These are phyloP conservation scores for Colletotrichum lupini DNA, from an alignment of 2,329 filamentous ascomycete genomes.

Conservation along the genomic window DNA sequence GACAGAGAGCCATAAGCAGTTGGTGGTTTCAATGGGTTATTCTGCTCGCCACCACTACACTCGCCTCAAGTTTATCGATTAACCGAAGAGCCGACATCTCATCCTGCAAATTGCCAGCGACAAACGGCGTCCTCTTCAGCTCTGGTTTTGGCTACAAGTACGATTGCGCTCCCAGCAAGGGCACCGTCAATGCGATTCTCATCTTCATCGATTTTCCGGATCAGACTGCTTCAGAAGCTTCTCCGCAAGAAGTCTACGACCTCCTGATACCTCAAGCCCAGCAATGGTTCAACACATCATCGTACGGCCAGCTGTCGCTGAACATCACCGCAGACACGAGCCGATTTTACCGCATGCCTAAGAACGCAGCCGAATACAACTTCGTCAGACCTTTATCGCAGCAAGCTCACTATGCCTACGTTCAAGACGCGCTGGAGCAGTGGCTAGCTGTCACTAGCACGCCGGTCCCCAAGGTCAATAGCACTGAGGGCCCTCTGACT, in stretches of 20 bases:
- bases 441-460: slow-evolving; percentile 33
- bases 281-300: slow-evolving; percentile 32
- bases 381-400: slow-evolving; percentile 42
- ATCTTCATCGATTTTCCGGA: slow-evolving; percentile 51
- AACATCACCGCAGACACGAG: slow-evolving; percentile 39
- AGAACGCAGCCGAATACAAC: slow-evolving; percentile 38
- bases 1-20: too few species aligned
- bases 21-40: too few species aligned
- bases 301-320: slow-evolving; percentile 36
- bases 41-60: neutral
- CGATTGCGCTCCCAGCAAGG: slow-evolving; percentile 46
- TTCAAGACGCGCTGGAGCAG: slow-evolving; percentile 44
- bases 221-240: slow-evolving; percentile 30
- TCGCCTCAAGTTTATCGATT: neutral
- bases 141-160: slow-evolving; percentile 42
- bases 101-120: slow-evolving; percentile 40
- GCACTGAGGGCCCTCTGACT: slow-evolving; percentile 26
- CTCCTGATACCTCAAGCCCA: neutral
- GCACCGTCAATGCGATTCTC: slow-evolving; percentile 46
- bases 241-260: slow-evolving; percentile 8
- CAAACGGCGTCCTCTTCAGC: slow-evolving; percentile 41
- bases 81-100: neutral
- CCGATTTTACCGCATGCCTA: slow-evolving; percentile 43
- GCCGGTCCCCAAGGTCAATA: slow-evolving; percentile 16
- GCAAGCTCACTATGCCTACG: slow-evolving; percentile 41